These are phyloP conservation scores for Apophysomyces elegans DNA, from an alignment of 371 early-diverging fungal genomes.

Conservation along the genomic window DNA sequence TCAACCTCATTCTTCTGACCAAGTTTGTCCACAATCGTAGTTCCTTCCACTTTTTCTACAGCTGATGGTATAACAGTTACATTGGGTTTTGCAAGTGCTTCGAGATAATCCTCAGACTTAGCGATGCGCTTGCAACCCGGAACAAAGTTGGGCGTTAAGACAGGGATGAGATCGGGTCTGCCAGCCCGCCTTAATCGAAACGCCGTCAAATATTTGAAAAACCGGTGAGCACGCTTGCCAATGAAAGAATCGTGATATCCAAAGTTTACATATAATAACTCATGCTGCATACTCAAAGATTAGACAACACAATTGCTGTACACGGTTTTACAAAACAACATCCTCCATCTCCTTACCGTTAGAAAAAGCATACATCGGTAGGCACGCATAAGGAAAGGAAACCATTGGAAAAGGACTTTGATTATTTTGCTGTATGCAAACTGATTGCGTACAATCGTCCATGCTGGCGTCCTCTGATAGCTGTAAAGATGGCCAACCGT, in stretches of 20 bases:
- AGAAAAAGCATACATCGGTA: slow-evolving; percentile 21
- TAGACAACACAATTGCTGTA: not conserved
- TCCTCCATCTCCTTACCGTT: slow-evolving; percentile 1
- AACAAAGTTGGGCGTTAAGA: slow-evolving; percentile 30
- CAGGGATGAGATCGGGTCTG: slow-evolving; percentile 21
- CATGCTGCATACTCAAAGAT: slow-evolving; percentile 14
- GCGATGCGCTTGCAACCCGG: slow-evolving; percentile 65
- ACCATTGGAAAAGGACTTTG: slow-evolving; percentile 20
- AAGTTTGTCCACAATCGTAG: slow-evolving; percentile 40
- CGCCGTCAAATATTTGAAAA: slow-evolving; percentile 10
- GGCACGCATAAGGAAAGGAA: slow-evolving; percentile 27
- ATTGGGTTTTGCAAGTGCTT: slow-evolving; percentile 48
- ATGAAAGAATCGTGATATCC: slow-evolving; percentile 14
- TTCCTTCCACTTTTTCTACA: slow-evolving; percentile 44
- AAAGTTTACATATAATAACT: slow-evolving; percentile 17
- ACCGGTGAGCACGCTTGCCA: not conserved
- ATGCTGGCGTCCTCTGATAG: slow-evolving; percentile 64
- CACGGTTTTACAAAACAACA: too few relatives aligned
- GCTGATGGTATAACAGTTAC: slow-evolving; percentile 47
- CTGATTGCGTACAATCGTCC: slow-evolving; percentile 20
- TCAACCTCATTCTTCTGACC: slow-evolving; percentile 53
- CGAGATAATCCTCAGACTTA: slow-evolving; percentile 53
- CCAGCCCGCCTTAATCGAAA: slow-evolving; percentile 17
- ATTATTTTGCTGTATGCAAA: slow-evolving; percentile 12
- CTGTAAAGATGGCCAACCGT: slow-evolving; percentile 45